phyloP scores from a whole-genome alignment of 495 filamentous ascomycete species.

The Neurospora tetraspora region DNA sequence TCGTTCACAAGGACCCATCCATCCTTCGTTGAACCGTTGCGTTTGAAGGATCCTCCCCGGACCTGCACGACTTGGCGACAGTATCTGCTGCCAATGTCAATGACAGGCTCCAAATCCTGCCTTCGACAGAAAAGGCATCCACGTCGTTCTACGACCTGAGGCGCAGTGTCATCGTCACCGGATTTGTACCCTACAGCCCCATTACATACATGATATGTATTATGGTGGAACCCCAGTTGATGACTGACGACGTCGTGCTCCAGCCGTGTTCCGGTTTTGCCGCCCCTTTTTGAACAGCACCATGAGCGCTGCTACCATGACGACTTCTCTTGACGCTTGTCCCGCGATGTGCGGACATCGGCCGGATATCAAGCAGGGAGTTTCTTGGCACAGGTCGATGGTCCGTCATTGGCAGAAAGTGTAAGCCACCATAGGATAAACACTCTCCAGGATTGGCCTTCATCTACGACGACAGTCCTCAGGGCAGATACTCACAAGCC shows the following conservation, averaged over 20 bases:
- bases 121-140: neutral
- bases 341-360: neutral
- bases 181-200: neutral
- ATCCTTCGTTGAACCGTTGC: neutral
- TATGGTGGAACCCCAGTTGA: neutral
- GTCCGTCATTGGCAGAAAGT: neutral
- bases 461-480: neutral
- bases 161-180: neutral
- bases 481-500: neutral
- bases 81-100: neutral
- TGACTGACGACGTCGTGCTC: neutral
- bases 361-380: neutral
- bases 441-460: neutral
- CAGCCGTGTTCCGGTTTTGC: neutral
- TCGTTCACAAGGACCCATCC: neutral
- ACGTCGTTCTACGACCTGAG: neutral
- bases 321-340: neutral
- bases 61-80: neutral
- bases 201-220: neutral
- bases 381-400: neutral
- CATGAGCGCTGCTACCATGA: neutral
- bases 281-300: neutral
- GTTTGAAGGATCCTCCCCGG: neutral
- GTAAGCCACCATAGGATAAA: neutral
- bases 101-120: neutral